phyloP scores from a whole-genome alignment of 2,329 filamentous ascomycete species.

The Diaporthe aspalathi region DNA sequence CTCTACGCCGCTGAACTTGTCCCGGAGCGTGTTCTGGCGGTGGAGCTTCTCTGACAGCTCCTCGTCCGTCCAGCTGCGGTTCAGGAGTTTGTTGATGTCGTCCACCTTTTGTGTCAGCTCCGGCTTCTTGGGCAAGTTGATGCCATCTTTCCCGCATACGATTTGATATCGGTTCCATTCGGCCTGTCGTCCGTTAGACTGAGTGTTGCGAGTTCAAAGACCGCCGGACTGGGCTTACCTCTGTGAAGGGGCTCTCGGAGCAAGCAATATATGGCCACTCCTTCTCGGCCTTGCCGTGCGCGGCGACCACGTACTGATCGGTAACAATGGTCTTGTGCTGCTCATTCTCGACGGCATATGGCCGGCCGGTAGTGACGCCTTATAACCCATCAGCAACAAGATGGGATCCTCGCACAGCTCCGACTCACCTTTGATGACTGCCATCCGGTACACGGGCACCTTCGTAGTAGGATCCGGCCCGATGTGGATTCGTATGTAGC shows the following conservation, averaged over 20 bases:
- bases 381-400: slow-evolving; percentile 42
- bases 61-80: slow-evolving; percentile 83
- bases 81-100: slow-evolving; percentile 83
- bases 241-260: slow-evolving; percentile 87
- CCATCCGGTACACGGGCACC: slow-evolving; percentile 86
- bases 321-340: slow-evolving; percentile 84
- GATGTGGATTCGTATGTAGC: slow-evolving; percentile 86
- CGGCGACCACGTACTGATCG: slow-evolving; percentile 84
- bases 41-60: slow-evolving; percentile 85
- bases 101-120: slow-evolving; percentile 76
- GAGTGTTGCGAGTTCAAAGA: neutral
- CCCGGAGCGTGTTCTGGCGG: slow-evolving; percentile 75
- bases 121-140: slow-evolving; percentile 79
- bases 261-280: slow-evolving; percentile 92
- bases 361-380: slow-evolving; percentile 83
- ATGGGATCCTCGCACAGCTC: neutral
- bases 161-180: slow-evolving; percentile 87
- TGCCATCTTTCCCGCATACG: slow-evolving; percentile 76
- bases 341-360: slow-evolving; percentile 82
- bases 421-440: slow-evolving; percentile 81
- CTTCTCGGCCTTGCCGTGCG: slow-evolving; percentile 84
- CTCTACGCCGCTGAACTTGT: slow-evolving; percentile 74
- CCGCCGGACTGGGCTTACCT: slow-evolving; percentile 62
- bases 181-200: slow-evolving; percentile 55
- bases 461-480: slow-evolving; percentile 80